Conservation (phyloP, 2,329 filamentous ascomycete genomes). For the Colletotrichum sp. region DNA sequence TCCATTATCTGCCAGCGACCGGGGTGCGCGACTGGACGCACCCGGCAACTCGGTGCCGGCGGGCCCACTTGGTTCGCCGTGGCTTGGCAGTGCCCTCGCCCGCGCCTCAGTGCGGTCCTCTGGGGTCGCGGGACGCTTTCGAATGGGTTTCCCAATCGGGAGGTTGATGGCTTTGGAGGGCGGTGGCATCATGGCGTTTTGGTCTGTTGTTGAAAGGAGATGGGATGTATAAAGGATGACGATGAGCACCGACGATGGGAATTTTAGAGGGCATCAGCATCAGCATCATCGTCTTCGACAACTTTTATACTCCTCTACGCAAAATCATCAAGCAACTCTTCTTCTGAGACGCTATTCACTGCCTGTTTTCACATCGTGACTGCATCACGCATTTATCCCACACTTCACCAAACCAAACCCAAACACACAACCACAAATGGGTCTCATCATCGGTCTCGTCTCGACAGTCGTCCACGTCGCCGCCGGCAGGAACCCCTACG, state of each 20-base stretch:
- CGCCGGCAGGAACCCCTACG: conserved; percentile 15
- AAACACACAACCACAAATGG: not conserved
- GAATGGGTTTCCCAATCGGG: conserved; percentile 17
- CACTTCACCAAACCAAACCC: not conserved
- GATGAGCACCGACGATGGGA: not conserved
- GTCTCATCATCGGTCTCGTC: conserved; percentile 21
- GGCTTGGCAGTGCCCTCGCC: conserved; percentile 5
- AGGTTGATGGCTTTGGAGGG: not conserved
- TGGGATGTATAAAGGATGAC: not conserved
- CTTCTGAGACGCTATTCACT: not conserved
- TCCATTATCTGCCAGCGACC: not conserved
- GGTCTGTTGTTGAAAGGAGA: not conserved
- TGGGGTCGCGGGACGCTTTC: not conserved
- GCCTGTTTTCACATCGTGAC: not conserved
- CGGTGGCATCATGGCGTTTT: not conserved
- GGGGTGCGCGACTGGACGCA: not conserved
- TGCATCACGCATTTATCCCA: not conserved
- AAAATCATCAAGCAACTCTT: not conserved
- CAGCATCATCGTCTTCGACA: not conserved
- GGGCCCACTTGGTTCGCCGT: conserved; percentile 10
- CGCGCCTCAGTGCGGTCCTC: not conserved
- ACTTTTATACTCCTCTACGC: not conserved
- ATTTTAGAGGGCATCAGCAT: fast-evolving
- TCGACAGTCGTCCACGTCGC: conserved; percentile 15
- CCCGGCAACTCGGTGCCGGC: conserved; percentile 10